Base-by-base conservation (phyloP, 768 basidiomycete species). In the Auricularia heimuer region DNA sequence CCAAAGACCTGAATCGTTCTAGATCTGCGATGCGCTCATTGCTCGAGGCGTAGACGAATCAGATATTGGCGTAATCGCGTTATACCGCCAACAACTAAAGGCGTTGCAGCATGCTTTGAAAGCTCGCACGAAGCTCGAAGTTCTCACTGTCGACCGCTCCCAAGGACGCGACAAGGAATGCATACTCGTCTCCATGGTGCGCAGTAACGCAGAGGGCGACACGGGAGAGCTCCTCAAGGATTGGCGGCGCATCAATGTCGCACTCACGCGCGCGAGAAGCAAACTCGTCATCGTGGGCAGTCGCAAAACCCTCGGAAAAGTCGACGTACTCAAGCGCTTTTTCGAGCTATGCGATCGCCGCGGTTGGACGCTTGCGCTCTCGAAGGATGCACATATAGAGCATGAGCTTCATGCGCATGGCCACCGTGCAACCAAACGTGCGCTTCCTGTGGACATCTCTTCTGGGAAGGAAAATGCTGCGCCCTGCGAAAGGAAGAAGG, bases 101-200 rank as follows among this genome's bases (percentile, higher is more conserved):
- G 80, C 95, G 1, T 75, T 99, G 35, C 81, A 85, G 0, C 81
- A 89, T 67, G 75, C 89, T 54, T 73, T 98, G 44, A 76, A 79
- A 39, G 75, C 74, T 54, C 79, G 78, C 65, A 78, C 81, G 45
- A 83, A 78, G 1, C 78, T 96, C 14, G 95, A 98, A 74, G 84
- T 94, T 60, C 76, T 96, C 65, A 98, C 95, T 0, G 94, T 93
- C 3, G 96, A 98, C 76, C 87, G 86, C 65, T 92, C 90, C 74
- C 95, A 97, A 75, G 95, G 96, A 0, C 77, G 96, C 61, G 96
- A 99, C 76, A 98, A 99, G 73, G 93, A 96, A 58, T 94, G 92
- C 72, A 86, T 98, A 65, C 81, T 99, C 68, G 88, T 98, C 63
- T 94, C 93, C 21, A 84, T 98, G 80, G 94, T 96, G 4, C 80